phyloP scores from a whole-genome alignment of 139 green algal genomes.

The Zygnema cylindricum region DNA sequence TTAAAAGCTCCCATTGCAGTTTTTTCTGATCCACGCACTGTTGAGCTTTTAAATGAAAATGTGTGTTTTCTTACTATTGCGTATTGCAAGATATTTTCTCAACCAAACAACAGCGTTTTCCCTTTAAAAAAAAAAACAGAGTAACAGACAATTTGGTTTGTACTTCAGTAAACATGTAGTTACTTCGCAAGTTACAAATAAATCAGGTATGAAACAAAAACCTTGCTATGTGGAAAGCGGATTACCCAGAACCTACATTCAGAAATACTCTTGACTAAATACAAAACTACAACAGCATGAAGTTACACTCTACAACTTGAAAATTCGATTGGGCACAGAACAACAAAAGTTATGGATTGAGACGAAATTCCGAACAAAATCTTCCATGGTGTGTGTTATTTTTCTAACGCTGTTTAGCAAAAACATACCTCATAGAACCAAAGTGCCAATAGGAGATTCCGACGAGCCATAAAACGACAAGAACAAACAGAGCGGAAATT shows the following conservation, averaged over 20 bases:
- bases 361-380: neutral
- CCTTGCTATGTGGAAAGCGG: neutral
- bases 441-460: neutral
- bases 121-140: neutral
- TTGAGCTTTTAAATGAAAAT: too few relatives aligned
- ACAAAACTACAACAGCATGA: neutral
- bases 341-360: neutral
- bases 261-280: neutral
- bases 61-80: too few relatives aligned
- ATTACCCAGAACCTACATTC: neutral
- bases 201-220: too few relatives aligned
- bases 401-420: too few relatives aligned
- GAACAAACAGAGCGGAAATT: neutral
- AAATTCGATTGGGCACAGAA: neutral
- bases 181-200: neutral
- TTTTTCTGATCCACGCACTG: too few relatives aligned
- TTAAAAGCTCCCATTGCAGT: too few relatives aligned
- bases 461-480: neutral
- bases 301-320: neutral
- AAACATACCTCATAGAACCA: neutral
- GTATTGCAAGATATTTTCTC: neutral
- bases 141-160: neutral
- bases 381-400: too few relatives aligned
- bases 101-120: neutral
- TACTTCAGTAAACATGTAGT: neutral